Base-by-base conservation (phyloP, 495 filamentous ascomycete genomes). In the Neurospora sp. region DNA sequence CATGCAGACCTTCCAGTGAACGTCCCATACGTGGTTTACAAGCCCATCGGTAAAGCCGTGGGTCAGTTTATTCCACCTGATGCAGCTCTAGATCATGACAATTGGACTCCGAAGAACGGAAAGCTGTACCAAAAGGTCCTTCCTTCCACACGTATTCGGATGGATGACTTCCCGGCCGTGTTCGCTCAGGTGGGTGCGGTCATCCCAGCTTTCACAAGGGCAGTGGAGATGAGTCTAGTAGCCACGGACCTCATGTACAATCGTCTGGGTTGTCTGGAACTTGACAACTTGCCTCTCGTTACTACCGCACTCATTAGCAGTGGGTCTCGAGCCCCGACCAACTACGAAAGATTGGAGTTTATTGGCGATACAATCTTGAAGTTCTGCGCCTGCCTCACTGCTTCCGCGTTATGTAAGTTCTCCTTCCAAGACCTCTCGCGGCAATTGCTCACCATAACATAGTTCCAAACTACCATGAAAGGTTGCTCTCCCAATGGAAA, bases 261-360 rank as follows among this genome's bases (percentile, higher is more conserved):
- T 0, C 76, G 94, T 37, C 80, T 97, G 6, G 79, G 82, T 66
- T 80, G 82, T 5, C 81, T 92, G 5, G 78, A 77, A 0, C 88
- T 96, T 69, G 78, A 79, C 0, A 78, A 90, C 74, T 72, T 89
- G 7, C 74, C 79, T 3, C 87, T 92, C 40, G 81, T 98, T 5
- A 75, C 90, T n/a, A 91, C 88, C 9, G 94, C 95, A 1, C 90
- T 96, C 70, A 91, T 84, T 40, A 84, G 92, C 1, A 89, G 91
- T 0, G 84, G 86, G 2, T 88, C 93, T 0, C 78, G 82, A 11
- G 89, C 90, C 59, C 75, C 75, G 3, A 88, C 83, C 0, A 87
- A 98, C 73, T 99, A 99, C 78, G 92, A 99, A 75, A 86, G 92
- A 31, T 85, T 96, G 1, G 96, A 99, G 79, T 97, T 97, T 76